Evolutionary conservation across 192 early-diverging fungal genomes (phyloP).

Genomic region (Coemansia aciculifera): DNA sequence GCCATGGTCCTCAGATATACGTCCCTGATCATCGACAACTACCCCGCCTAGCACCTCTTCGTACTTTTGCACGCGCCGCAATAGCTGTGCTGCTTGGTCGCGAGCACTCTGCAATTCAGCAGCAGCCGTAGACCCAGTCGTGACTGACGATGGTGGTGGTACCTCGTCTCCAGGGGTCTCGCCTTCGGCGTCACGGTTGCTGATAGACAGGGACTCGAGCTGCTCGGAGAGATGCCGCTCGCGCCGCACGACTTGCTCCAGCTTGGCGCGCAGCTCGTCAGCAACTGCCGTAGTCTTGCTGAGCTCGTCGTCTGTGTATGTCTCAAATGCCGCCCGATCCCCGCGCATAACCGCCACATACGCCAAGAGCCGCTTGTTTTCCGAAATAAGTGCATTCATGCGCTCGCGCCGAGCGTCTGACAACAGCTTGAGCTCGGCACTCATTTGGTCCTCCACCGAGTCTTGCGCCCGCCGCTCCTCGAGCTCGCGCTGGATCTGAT

Average conservation of each 20-base stretch:
- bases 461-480: conserved; percentile 52
- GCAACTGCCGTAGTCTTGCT: conserved; percentile 51
- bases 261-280: conserved; percentile 54
- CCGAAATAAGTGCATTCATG: conserved; percentile 59
- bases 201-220: conserved; percentile 40
- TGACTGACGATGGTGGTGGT: conserved; percentile 27
- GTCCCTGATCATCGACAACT: conserved; percentile 28
- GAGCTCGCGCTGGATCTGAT: conserved; percentile 54
- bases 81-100: conserved; percentile 23
- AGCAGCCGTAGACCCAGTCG: conserved; percentile 19
- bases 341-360: conserved; percentile 55
- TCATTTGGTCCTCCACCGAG: conserved; percentile 46
- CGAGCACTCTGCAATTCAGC: conserved; percentile 36
- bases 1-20: conserved; percentile 12
- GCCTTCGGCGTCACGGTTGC: conserved; percentile 23
- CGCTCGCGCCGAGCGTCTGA: conserved; percentile 58
- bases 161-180: conserved; percentile 24
- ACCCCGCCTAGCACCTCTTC: conserved; percentile 42
- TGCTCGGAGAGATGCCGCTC: conserved; percentile 53
- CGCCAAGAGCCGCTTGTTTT: conserved; percentile 60
- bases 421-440: conserved; percentile 53
- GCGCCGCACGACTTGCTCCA: conserved; percentile 53
- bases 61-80: conserved; percentile 47
- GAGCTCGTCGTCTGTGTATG: conserved; percentile 56
- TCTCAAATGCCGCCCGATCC: conserved; percentile 55